A percentile compares a stretch with the other conserved stretches of the same genome.
Evolutionary conservation across 2,329 filamentous ascomycete species (phyloP).

Genomic region (Chrysoporthe austroafricana): DNA sequence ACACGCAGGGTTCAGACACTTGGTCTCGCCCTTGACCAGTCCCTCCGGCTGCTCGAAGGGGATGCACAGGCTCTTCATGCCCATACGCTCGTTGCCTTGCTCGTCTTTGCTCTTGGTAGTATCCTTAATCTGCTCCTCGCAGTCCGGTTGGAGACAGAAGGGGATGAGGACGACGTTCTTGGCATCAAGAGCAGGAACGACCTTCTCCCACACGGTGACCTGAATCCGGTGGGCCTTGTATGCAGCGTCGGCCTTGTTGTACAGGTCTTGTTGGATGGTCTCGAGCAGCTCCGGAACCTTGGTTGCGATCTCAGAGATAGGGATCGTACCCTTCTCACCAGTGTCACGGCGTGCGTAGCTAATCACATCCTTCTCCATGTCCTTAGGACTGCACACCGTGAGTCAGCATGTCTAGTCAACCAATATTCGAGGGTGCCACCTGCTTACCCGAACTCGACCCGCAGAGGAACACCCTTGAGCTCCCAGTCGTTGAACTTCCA

Average conservation of each 20-base stretch:
- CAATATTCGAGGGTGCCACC: slow-evolving; percentile 56
- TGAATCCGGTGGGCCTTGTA: slow-evolving; percentile 82
- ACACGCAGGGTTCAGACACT: slow-evolving; percentile 92
- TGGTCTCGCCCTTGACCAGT: slow-evolving; percentile 78
- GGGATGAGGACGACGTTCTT: slow-evolving; percentile 95
- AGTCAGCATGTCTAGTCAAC: neutral
- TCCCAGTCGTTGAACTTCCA: slow-evolving; percentile 99
- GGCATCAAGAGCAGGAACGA: slow-evolving; percentile 84
- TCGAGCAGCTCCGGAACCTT: slow-evolving; percentile 82
- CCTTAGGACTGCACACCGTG: slow-evolving; percentile 17
- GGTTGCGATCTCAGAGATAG: slow-evolving; percentile 72
- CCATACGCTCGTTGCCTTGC: slow-evolving; percentile 62
- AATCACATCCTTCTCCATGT: slow-evolving; percentile 73
- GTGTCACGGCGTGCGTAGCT: slow-evolving; percentile 87
- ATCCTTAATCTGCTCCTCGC: slow-evolving; percentile 95
- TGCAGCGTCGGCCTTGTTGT: slow-evolving; percentile 72
- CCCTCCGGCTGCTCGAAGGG: slow-evolving; percentile 83
- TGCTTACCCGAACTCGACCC: slow-evolving; percentile 94
- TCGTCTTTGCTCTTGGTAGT: slow-evolving; percentile 65
- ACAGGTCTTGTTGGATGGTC: slow-evolving; percentile 85
- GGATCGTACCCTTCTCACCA: slow-evolving; percentile 78
- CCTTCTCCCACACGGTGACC: slow-evolving; percentile 87
- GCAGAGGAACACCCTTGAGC: slow-evolving; percentile 90
- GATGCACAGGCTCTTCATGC: slow-evolving; percentile 75
- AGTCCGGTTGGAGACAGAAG: slow-evolving; percentile 79